Conservation (phyloP, 2,329 filamentous ascomycete species). For the Xylaria digitata region DNA sequence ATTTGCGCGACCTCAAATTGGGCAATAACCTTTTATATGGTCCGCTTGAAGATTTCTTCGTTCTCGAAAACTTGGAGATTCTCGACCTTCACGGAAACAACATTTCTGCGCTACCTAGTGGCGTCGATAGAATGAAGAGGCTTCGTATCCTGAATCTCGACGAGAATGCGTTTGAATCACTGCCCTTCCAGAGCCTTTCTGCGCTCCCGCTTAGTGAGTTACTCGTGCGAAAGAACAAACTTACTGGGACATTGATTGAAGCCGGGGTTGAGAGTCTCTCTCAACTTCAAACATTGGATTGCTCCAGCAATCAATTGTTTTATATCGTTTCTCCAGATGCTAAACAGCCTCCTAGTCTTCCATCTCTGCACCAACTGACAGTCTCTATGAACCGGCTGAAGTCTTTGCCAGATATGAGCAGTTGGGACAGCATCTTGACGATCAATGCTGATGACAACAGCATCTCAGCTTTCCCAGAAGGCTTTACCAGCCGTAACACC, state of each 20-base stretch:
- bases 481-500: slow-evolving; percentile 74
- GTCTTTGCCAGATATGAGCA: slow-evolving; percentile 76
- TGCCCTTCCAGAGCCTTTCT: slow-evolving; percentile 77
- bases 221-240: slow-evolving; percentile 79
- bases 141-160: slow-evolving; percentile 83
- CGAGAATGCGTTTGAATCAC: slow-evolving; percentile 77
- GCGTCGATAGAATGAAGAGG: slow-evolving; percentile 72
- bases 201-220: slow-evolving; percentile 79
- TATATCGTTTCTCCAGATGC: slow-evolving; percentile 58
- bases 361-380: slow-evolving; percentile 77
- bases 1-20: slow-evolving; percentile 82
- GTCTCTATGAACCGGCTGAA: slow-evolving; percentile 85
- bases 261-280: slow-evolving; percentile 67
- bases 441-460: slow-evolving; percentile 85
- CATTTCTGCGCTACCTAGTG: slow-evolving; percentile 75
- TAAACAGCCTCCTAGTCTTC: slow-evolving; percentile 67
- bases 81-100: slow-evolving; percentile 86
- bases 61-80: slow-evolving; percentile 77
- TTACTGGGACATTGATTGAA: slow-evolving; percentile 78
- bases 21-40: slow-evolving; percentile 81
- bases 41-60: slow-evolving; percentile 71
- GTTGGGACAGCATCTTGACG: slow-evolving; percentile 78
- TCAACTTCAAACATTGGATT: slow-evolving; percentile 78
- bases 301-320: slow-evolving; percentile 79
- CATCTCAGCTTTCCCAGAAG: slow-evolving; percentile 78